phyloP scores from a whole-genome alignment of 805 yeast genomes.

The Kodamaea sagamina region DNA sequence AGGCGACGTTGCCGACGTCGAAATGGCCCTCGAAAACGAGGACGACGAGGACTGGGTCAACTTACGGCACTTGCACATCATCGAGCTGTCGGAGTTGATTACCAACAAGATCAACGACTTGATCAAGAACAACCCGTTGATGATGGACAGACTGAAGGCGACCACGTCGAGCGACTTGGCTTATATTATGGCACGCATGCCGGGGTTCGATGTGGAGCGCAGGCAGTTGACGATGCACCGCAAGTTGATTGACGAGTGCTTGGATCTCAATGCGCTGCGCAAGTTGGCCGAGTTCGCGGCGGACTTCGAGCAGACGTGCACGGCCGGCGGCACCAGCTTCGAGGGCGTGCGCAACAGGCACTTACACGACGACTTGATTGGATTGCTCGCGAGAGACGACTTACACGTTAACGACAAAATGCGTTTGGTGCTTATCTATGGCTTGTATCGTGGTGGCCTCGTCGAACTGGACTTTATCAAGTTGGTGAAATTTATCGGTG shows the following conservation, averaged over 20 bases:
- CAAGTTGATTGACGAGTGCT: slow-evolving; percentile 63
- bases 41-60: slow-evolving; percentile 76
- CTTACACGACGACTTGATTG: slow-evolving; percentile 62
- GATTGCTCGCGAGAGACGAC: slow-evolving; percentile 49
- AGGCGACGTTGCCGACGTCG: slow-evolving; percentile 34
- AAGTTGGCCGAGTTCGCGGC: slow-evolving; percentile 68
- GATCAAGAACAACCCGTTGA: slow-evolving; percentile 69
- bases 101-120: slow-evolving; percentile 61
- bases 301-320: slow-evolving; percentile 81
- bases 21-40: slow-evolving; percentile 50
- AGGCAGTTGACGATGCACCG: slow-evolving; percentile 61
- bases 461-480: slow-evolving; percentile 72
- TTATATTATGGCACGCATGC: slow-evolving; percentile 70
- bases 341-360: slow-evolving; percentile 65
- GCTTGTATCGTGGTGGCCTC: slow-evolving; percentile 79
- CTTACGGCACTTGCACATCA: slow-evolving; percentile 72
- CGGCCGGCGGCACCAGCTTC: slow-evolving; percentile 68
- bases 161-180: slow-evolving; percentile 69
- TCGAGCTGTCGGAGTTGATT: slow-evolving; percentile 68
- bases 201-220: slow-evolving; percentile 67
- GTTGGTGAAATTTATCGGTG: slow-evolving; percentile 57
- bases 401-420: slow-evolving; percentile 66
- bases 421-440: slow-evolving; percentile 72
- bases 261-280: slow-evolving; percentile 57
- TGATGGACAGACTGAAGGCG: slow-evolving; percentile 67